phyloP scores from a whole-genome alignment of 768 basidiomycete genomes.

The Coprinopsis strossmayeri region DNA sequence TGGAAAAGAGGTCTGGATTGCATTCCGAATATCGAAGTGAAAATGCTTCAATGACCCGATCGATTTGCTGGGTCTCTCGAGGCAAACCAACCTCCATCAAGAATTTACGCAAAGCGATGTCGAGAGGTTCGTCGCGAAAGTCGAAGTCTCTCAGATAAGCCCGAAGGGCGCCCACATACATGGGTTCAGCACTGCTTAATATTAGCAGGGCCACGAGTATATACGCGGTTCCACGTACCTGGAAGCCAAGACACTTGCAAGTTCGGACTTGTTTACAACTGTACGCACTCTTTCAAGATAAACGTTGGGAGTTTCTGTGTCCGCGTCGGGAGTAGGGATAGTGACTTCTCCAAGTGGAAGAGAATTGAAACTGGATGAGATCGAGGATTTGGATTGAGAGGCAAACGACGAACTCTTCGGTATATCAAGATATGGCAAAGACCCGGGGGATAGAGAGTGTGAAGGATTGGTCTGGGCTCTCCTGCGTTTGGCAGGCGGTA shows the following conservation, averaged over 20 bases:
- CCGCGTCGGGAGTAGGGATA: slow-evolving; percentile 43
- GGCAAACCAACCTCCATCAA: slow-evolving; percentile 91
- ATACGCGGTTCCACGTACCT: slow-evolving; percentile 40
- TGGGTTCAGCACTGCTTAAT: slow-evolving; percentile 54
- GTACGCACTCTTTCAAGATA: slow-evolving; percentile 63
- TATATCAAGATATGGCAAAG: background rate
- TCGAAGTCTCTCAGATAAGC: slow-evolving; percentile 72
- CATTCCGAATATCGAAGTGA: slow-evolving; percentile 77
- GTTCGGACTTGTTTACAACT: slow-evolving; percentile 68
- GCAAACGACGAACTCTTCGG: background rate
- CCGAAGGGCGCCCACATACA: slow-evolving; percentile 63
- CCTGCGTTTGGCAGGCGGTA: background rate
- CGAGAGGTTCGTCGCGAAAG: slow-evolving; percentile 76
- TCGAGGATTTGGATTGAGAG: background rate
- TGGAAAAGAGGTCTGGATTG: slow-evolving; percentile 74
- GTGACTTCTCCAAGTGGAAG: slow-evolving; percentile 22
- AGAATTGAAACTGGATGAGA: slow-evolving; percentile 23
- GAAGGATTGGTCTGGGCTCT: background rate
- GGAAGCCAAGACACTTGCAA: slow-evolving; percentile 75
- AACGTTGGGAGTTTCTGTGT: slow-evolving; percentile 61
- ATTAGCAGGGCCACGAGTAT: slow-evolving; percentile 4
- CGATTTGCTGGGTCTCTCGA: slow-evolving; percentile 96
- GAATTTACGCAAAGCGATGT: slow-evolving; percentile 83
- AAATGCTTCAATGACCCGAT: slow-evolving; percentile 95
- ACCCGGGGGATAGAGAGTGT: background rate